Evolutionary conservation across 768 basidiomycete species (phyloP), one percentile per base, ranked within the genome.

Genomic region (Leccinum boreale): DNA sequence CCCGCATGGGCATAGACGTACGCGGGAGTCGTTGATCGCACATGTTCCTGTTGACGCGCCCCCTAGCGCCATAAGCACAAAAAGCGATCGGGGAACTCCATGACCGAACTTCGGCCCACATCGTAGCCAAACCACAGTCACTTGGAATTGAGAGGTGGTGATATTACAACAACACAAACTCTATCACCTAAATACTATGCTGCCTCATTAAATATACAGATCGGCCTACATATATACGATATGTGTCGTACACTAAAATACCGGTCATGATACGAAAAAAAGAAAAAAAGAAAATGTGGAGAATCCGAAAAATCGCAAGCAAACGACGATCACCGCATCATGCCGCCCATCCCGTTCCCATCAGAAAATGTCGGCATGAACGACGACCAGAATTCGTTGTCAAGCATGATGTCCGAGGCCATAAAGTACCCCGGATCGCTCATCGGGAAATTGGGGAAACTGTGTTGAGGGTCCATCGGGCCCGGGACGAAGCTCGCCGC

Each of bases 361-460:
- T 70, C 70, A 3, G 68, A 52, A 50, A 76, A 58, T 53, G 72
- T 75, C 14, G 66, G 66, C 66, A 79, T 68, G 42, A 79, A 79
- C 6, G 75, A 73, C 21, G 73, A 65, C 78, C 78, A 79, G 58
- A 79, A 79, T 9, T 73, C 71, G 26, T 72, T 68, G 56, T 79
- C 78, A 44, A 77, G 69, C 56, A 79, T 75, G 50, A 77, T 63
- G 56, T 79, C 75, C 23, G 76, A 68, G 42, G 61, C 64, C 62
- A 71, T 65, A 50, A 74, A 74, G 48, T 68, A 74, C 47, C 57
- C 72, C 1, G 67, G 63, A 36, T 73, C 72, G 39, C 53, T 62
- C 61, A 68, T 60, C 3, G 68, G 58, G 33, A 67, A 33, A 17
- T 65, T 68, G 10, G 64, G 63, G 24, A 66, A 71, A 2, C 55